These are phyloP conservation scores for Phytopythium cucurbitacearum DNA, from an alignment of 352 stramenopile species.

Conservation along the genomic window DNA sequence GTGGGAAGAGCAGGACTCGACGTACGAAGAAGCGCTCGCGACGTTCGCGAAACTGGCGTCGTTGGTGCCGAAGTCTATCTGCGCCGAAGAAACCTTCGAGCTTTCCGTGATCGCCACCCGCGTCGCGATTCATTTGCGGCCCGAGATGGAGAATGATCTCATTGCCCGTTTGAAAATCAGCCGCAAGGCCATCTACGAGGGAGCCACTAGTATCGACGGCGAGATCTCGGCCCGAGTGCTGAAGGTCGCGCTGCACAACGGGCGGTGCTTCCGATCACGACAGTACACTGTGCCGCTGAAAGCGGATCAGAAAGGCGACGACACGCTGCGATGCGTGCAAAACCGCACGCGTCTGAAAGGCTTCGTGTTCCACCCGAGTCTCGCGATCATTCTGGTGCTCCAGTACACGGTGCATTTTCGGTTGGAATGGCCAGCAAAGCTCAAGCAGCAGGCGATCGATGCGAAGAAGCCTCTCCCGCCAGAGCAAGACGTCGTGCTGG, in stretches of 20 bases:
- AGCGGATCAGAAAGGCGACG: slow-evolving; percentile 53
- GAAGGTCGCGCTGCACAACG: slow-evolving; percentile 88
- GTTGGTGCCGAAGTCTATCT: slow-evolving; percentile 52
- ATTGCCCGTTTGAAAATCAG: slow-evolving; percentile 61
- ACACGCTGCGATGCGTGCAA: slow-evolving; percentile 49
- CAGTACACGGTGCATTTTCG: slow-evolving; percentile 87
- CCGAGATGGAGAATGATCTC: slow-evolving; percentile 65
- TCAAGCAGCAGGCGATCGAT: slow-evolving; percentile 61
- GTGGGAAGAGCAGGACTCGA: slow-evolving; percentile 32
- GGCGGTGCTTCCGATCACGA: slow-evolving; percentile 66
- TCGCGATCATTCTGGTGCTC: slow-evolving; percentile 79
- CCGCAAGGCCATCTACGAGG: slow-evolving; percentile 44
- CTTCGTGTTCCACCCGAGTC: slow-evolving; percentile 72
- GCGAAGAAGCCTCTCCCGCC: slow-evolving; percentile 43
- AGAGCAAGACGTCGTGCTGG: slow-evolving; percentile 72
- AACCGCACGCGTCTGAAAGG: slow-evolving; percentile 56
- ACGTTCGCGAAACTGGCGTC: slow-evolving; percentile 57
- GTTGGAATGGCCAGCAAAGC: slow-evolving; percentile 55
- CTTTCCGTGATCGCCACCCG: slow-evolving; percentile 39
- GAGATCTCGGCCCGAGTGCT: slow-evolving; percentile 74
- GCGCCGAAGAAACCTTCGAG: slow-evolving; percentile 58
- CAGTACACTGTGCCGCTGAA: slow-evolving; percentile 69
- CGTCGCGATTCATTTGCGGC: slow-evolving; percentile 64
- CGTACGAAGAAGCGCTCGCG: slow-evolving; percentile 47
- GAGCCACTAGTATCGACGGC: slow-evolving; percentile 44